Evolutionary conservation across 208 protist genomes (phyloP).

Genomic region (Leishmania lainsoni): DNA sequence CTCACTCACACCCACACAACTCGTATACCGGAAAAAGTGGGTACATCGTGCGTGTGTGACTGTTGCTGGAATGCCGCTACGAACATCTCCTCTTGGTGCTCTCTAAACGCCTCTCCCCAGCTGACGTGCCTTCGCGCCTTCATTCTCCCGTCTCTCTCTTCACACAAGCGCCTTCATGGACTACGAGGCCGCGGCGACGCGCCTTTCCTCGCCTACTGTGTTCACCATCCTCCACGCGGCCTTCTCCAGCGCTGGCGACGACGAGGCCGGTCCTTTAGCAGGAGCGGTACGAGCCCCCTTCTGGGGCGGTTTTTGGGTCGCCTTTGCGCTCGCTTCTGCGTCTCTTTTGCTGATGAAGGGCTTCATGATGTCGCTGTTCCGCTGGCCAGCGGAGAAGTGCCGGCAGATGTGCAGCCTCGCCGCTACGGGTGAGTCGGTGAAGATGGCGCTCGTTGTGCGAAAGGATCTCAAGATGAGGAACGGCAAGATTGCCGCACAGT

Average conservation of each 20-base stretch:
- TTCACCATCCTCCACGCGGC: conserved; percentile 7
- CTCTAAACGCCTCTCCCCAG: background rate
- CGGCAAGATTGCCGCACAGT: conserved; percentile 97
- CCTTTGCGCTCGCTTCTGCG: conserved; percentile 23
- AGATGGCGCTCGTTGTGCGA: conserved; percentile 94
- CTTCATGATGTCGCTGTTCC: conserved; percentile 7
- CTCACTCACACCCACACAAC: too few relatives aligned
- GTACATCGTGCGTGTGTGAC: background rate
- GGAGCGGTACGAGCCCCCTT: conserved; percentile 2
- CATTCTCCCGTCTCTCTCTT: background rate
- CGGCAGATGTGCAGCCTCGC: conserved; percentile 22
- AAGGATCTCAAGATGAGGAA: conserved; percentile 95
- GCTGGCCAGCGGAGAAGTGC: conserved; percentile 16
- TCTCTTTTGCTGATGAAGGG: background rate
- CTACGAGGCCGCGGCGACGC: conserved; percentile 4
- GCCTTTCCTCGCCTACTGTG: background rate
- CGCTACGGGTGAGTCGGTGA: conserved; percentile 55
- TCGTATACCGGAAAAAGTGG: background rate
- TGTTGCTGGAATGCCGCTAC: background rate
- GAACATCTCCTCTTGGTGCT: background rate
- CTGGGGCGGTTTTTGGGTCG: conserved; percentile 11
- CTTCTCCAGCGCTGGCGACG: background rate
- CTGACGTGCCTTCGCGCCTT: background rate
- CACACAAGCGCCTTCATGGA: background rate
- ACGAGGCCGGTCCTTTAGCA: background rate